Evolutionary conservation across 495 filamentous ascomycete genomes (phyloP).

Genomic region (Recurvomyces mirabilis): DNA sequence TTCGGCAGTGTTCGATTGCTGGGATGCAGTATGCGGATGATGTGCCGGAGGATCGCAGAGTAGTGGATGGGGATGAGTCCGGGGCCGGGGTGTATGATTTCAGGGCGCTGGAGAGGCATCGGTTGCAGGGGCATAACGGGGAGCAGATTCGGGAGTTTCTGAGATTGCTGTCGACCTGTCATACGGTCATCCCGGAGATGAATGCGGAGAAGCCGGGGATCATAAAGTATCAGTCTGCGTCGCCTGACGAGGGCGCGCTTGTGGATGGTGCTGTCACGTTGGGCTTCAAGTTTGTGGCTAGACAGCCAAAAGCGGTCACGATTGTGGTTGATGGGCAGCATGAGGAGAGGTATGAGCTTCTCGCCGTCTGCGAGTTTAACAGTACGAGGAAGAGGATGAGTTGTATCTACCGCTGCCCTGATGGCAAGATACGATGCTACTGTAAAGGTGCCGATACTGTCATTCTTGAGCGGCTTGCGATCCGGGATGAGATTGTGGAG

Average conservation of each 20-base stretch:
- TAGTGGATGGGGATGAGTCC: constrained; percentile 46
- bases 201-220: constrained; percentile 59
- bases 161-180: constrained; percentile 77
- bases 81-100: constrained; percentile 85
- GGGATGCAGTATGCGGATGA: constrained; percentile 92
- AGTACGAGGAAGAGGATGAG: constrained; percentile 98
- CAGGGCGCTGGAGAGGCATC: constrained; percentile 45
- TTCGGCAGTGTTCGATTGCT: constrained; percentile 83
- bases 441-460: constrained; percentile 98
- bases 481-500: constrained; percentile 67
- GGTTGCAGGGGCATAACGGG: constrained; percentile 39
- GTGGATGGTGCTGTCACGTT: constrained; percentile 81
- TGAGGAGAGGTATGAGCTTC: constrained; percentile 66
- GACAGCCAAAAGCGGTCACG: constrained; percentile 76
- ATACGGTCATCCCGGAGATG: constrained; percentile 93
- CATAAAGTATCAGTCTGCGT: constrained; percentile 97
- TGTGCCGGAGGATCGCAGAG: constrained; percentile 80
- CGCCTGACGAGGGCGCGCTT: constrained; percentile 91
- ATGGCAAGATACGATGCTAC: constrained; percentile 87
- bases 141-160: constrained; percentile 82
- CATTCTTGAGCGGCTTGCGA: constrained; percentile 74
- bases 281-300: constrained; percentile 81
- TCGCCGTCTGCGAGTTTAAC: constrained; percentile 98
- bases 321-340: constrained; percentile 61
- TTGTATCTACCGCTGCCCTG: constrained; percentile 88